Evolutionary conservation across 108 stramenopile genomes (phyloP).

Genomic region (Epithemia pelagica): DNA sequence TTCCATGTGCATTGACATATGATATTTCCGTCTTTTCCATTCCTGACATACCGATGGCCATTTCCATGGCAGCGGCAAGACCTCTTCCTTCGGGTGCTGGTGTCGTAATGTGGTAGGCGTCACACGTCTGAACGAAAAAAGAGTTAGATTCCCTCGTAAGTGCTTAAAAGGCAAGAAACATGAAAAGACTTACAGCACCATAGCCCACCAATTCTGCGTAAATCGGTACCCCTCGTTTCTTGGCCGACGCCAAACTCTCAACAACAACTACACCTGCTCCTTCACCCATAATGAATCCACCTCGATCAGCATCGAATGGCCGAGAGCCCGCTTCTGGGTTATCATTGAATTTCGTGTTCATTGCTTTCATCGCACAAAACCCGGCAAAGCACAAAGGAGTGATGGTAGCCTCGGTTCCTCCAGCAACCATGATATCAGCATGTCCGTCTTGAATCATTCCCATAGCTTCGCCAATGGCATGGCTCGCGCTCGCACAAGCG

Average conservation of each 20-base stretch:
- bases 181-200: too few relatives aligned
- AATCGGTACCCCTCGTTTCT: slow-evolving; percentile 88
- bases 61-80: slow-evolving; percentile 89
- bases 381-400: slow-evolving; percentile 89
- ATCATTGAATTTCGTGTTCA: slow-evolving; percentile 85
- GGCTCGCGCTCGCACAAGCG: slow-evolving; percentile 90
- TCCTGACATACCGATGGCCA: slow-evolving; percentile 70
- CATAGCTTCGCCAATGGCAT: slow-evolving; percentile 89
- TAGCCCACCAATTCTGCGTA: slow-evolving; percentile 93
- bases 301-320: slow-evolving; percentile 92
- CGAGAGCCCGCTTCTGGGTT: slow-evolving; percentile 78
- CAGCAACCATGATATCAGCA: slow-evolving; percentile 89
- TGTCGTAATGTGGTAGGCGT: slow-evolving; percentile 97
- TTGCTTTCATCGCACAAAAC: slow-evolving; percentile 93
- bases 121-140: too few relatives aligned
- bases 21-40: slow-evolving; percentile 76
- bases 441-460: slow-evolving; percentile 82
- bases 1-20: slow-evolving; percentile 96
- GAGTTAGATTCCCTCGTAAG: too few relatives aligned
- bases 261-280: slow-evolving; percentile 94
- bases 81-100: slow-evolving; percentile 93
- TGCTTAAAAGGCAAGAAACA: too few relatives aligned
- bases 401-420: slow-evolving; percentile 91
- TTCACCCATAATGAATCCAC: slow-evolving; percentile 98
- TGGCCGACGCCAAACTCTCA: slow-evolving; percentile 87